Evolutionary conservation across 2,329 filamentous ascomycete genomes (phyloP).

Genomic region (Fusarium poae): DNA sequence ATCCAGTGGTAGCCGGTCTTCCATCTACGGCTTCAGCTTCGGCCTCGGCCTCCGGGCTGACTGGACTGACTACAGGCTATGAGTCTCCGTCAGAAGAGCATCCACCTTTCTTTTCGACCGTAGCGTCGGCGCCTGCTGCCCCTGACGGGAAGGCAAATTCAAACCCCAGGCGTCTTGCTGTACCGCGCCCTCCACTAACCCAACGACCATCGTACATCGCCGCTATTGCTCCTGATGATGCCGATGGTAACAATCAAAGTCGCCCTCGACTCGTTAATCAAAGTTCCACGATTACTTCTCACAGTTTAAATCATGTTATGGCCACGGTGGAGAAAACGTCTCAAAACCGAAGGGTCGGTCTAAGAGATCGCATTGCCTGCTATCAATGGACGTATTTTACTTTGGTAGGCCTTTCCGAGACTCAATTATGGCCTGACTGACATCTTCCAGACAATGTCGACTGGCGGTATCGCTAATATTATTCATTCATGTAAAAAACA

Average conservation of each 20-base stretch:
- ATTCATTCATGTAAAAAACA: slow-evolving; percentile 55
- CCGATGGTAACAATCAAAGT: slow-evolving; percentile 2
- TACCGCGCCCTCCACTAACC: slow-evolving; percentile 29
- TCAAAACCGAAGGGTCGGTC: slow-evolving; percentile 54
- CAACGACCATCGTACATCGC: slow-evolving; percentile 40
- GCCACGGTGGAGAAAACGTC: slow-evolving; percentile 48
- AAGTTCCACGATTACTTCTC: slow-evolving; percentile 32
- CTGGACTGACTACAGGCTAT: slow-evolving; percentile 48
- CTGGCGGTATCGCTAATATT: slow-evolving; percentile 69
- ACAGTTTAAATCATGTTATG: slow-evolving; percentile 54
- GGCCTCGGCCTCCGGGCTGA: neutral
- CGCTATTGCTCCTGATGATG: slow-evolving; percentile 20
- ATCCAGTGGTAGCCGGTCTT: slow-evolving; percentile 48
- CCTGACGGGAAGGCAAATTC: neutral
- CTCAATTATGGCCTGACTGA: slow-evolving; percentile 1
- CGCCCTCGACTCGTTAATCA: slow-evolving; percentile 27
- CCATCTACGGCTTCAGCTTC: slow-evolving; percentile 23
- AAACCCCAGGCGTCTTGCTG: slow-evolving; percentile 2
- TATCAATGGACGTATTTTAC: slow-evolving; percentile 84
- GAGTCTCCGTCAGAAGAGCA: slow-evolving; percentile 56
- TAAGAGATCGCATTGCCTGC: slow-evolving; percentile 65
- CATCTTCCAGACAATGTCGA: slow-evolving; percentile 58
- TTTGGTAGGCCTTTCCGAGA: slow-evolving; percentile 49
- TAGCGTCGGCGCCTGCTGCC: slow-evolving; percentile 20
- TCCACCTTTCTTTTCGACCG: slow-evolving; percentile 48